A percentile compares a stretch with the other conserved stretches of the same genome.
phyloP scores from a whole-genome alignment of 192 early-diverging fungal genomes.

The Paraglomus occultum region DNA sequence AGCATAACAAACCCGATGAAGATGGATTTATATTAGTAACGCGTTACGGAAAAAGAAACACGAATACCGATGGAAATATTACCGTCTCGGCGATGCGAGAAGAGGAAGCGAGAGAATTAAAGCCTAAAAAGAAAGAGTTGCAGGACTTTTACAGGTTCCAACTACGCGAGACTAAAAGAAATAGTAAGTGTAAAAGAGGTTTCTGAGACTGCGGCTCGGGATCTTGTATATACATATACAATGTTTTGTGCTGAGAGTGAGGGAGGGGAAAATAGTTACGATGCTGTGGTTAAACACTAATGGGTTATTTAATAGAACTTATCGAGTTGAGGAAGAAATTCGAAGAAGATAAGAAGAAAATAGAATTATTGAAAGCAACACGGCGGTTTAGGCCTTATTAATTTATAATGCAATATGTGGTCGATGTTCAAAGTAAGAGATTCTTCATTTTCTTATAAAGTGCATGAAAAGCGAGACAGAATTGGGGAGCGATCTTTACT shows the following conservation, averaged over 20 bases:
- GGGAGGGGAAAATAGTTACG: no score
- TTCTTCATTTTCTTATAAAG: no score
- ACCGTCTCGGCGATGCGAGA: slow-evolving; percentile 59
- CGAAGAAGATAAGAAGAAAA: slow-evolving; percentile 87
- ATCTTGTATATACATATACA: no score
- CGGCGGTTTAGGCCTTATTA: slow-evolving; percentile 90
- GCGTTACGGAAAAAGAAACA: slow-evolving; percentile 60
- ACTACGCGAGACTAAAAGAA: slow-evolving; percentile 84
- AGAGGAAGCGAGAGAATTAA: slow-evolving; percentile 51
- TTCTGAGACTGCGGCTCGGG: not conserved
- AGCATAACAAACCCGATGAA: slow-evolving; percentile 82
- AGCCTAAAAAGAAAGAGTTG: slow-evolving; percentile 79
- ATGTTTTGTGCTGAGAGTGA: not conserved
- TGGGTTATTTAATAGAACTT: slow-evolving; percentile 61
- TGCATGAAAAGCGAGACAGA: no score
- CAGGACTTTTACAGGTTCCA: slow-evolving; percentile 97
- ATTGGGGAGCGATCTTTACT: no score
- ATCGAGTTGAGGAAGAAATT: slow-evolving; percentile 86
- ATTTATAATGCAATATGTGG: not conserved
- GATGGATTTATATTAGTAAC: slow-evolving; percentile 91
- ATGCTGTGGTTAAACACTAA: no score
- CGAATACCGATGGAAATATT: slow-evolving; percentile 69
- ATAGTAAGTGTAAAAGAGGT: slow-evolving; percentile 55
- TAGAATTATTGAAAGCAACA: slow-evolving; percentile 73
- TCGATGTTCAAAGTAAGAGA: no score